Percentiles rank a stretch among this genome's conserved stretches.
These are phyloP conservation scores for Mortierella sp. DNA, from an alignment of 371 early-diverging fungal species.

Conservation along the genomic window DNA sequence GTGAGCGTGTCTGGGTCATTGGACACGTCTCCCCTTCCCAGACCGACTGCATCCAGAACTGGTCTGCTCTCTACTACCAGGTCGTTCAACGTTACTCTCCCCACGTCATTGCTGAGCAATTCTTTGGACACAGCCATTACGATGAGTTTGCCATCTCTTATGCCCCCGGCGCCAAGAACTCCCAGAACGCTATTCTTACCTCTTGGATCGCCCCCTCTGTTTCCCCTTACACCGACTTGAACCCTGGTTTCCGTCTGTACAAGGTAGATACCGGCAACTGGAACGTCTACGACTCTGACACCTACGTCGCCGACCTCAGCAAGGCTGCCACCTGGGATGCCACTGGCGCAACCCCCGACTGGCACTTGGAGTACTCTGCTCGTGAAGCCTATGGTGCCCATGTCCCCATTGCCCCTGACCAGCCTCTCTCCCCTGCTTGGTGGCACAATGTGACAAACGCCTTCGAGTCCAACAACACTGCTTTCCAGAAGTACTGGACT, in stretches of 20 bases:
- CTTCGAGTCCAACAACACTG: slow-evolving; percentile 59
- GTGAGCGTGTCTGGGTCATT: slow-evolving; percentile 71
- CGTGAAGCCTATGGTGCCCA: slow-evolving; percentile 60
- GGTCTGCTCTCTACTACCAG: slow-evolving; percentile 71
- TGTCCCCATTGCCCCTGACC: slow-evolving; percentile 32
- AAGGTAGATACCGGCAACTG: slow-evolving; percentile 68
- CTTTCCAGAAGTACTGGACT: slow-evolving; percentile 62
- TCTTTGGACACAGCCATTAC: slow-evolving; percentile 74
- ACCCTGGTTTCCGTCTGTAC: slow-evolving; percentile 72
- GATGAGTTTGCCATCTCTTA: slow-evolving; percentile 72
- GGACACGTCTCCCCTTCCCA: slow-evolving; percentile 72
- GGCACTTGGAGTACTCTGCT: slow-evolving; percentile 74
- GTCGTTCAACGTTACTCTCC: slow-evolving; percentile 72
- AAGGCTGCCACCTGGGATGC: slow-evolving; percentile 61
- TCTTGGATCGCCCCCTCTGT: slow-evolving; percentile 71
- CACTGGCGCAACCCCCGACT: slow-evolving; percentile 59
- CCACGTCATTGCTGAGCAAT: slow-evolving; percentile 73
- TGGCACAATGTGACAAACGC: slow-evolving; percentile 70
- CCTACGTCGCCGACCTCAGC: slow-evolving; percentile 67
- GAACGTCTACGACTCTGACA: slow-evolving; percentile 71
- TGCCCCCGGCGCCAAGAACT: slow-evolving; percentile 52
- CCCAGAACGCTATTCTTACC: slow-evolving; percentile 63
- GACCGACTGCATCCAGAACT: slow-evolving; percentile 69
- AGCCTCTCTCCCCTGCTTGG: slow-evolving; percentile 67
- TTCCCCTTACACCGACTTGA: slow-evolving; percentile 66